Conservation (phyloP, 768 basidiomycete genomes). For the Auriscalpium microsporum region DNA sequence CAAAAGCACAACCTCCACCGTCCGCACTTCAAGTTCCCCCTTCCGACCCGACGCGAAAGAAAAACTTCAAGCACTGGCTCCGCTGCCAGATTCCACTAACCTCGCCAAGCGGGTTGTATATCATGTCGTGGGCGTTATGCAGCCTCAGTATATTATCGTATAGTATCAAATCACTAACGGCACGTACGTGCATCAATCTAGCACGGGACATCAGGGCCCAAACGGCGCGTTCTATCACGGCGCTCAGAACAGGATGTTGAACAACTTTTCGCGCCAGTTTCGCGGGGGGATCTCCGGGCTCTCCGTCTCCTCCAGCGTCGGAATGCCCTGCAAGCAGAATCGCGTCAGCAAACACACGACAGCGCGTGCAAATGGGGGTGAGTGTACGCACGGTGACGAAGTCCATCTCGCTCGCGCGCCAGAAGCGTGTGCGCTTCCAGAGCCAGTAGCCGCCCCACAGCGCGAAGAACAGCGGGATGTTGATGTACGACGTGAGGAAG, state of each 20-base stretch:
- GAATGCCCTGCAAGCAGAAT: constrained; percentile 42
- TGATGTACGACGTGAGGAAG: constrained; percentile 40
- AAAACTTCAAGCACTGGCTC: too few species aligned
- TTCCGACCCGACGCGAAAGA: too few species aligned
- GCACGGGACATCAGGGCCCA: not conserved
- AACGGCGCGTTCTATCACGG: too few species aligned
- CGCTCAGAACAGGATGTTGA: constrained; percentile 40
- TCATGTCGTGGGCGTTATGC: not conserved
- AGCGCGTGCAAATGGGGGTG: not conserved
- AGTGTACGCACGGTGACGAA: constrained; percentile 47
- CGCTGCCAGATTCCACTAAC: too few species aligned
- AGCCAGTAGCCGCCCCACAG: constrained; percentile 40
- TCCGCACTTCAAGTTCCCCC: too few species aligned
- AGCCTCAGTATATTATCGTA: not conserved
- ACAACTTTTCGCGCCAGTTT: constrained; percentile 44
- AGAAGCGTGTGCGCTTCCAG: constrained; percentile 31
- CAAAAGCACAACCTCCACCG: too few species aligned
- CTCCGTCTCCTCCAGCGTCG: constrained; percentile 63
- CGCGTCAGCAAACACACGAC: not conserved
- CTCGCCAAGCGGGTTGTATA: too few species aligned
- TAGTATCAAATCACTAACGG: not conserved
- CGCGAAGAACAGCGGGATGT: constrained; percentile 35
- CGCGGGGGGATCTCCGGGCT: constrained; percentile 39
- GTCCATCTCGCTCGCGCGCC: constrained; percentile 61
- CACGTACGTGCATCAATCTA: not conserved